These are phyloP conservation scores for Golubevia pallescens DNA, from an alignment of 1,284 basidiomycete species.

Conservation along the genomic window DNA sequence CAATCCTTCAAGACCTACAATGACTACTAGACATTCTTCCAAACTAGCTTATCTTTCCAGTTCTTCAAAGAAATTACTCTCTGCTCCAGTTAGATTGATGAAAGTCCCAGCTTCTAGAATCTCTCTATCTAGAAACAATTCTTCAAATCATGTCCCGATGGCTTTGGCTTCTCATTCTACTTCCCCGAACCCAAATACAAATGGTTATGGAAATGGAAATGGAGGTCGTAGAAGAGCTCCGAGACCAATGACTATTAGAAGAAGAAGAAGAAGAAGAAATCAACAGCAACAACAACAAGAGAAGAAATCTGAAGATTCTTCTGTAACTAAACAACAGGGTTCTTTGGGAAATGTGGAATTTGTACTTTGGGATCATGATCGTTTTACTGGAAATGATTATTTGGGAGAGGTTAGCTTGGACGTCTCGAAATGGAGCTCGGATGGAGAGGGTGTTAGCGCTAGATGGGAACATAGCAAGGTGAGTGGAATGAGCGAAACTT, in stretches of 20 bases:
- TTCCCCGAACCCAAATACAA: conserved; percentile 24
- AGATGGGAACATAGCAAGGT: too few relatives aligned
- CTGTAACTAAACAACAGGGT: neutral
- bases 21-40: neutral
- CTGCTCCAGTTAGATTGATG: conserved; percentile 32
- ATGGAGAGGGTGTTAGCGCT: too few relatives aligned
- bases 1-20: too few relatives aligned
- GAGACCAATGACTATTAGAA: conserved; percentile 21
- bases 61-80: conserved; percentile 32
- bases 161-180: too few relatives aligned
- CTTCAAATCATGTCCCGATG: too few relatives aligned
- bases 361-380: conserved; percentile 54
- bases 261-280: conserved; percentile 7
- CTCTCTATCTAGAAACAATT: too few relatives aligned
- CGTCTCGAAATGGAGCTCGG: conserved; percentile 30
- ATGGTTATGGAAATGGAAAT: conserved; percentile 36
- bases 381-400: conserved; percentile 43
- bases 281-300: neutral
- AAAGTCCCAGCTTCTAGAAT: too few relatives aligned
- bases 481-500: too few relatives aligned
- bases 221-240: conserved; percentile 35
- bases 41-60: conserved; percentile 19
- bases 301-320: neutral
- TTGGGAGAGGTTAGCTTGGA: conserved; percentile 47
- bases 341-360: conserved; percentile 30